Conservation (phyloP, 805 yeast species). For the Priceomyces carsonii region DNA sequence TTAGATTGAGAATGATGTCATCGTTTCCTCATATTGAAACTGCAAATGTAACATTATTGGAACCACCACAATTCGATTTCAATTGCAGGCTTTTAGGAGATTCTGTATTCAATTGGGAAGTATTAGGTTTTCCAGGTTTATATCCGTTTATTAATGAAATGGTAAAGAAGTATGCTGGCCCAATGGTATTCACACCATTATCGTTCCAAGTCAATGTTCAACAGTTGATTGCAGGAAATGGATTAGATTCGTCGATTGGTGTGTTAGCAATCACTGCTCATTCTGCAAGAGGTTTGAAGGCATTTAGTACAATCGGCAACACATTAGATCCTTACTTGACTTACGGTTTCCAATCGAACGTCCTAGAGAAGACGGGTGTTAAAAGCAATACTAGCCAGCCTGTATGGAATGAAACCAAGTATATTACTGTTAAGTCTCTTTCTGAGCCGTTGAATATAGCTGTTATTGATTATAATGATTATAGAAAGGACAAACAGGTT, state of each 20-base stretch:
- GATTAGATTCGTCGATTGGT: slow-evolving; percentile 82
- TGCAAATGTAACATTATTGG: slow-evolving; percentile 78
- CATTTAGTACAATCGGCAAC: slow-evolving; percentile 68
- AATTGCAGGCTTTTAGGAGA: slow-evolving; percentile 75
- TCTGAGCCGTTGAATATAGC: slow-evolving; percentile 80
- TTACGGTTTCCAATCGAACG: slow-evolving; percentile 59
- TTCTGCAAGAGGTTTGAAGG: slow-evolving; percentile 66
- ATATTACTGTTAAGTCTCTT: slow-evolving; percentile 68
- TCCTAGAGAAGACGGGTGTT: slow-evolving; percentile 67
- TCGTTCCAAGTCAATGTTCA: slow-evolving; percentile 92
- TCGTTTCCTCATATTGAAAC: slow-evolving; percentile 94
- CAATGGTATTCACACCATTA: slow-evolving; percentile 84
- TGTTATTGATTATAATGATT: slow-evolving; percentile 75
- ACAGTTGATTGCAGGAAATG: slow-evolving; percentile 82
- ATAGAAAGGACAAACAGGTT: slow-evolving; percentile 74
- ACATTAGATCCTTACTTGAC: slow-evolving; percentile 90
- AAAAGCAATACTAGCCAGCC: slow-evolving; percentile 71
- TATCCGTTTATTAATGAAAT: slow-evolving; percentile 79
- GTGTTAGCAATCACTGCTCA: slow-evolving; percentile 70
- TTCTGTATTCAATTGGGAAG: slow-evolving; percentile 81
- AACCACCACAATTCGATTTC: slow-evolving; percentile 88
- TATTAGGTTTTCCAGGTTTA: slow-evolving; percentile 85
- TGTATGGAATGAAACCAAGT: slow-evolving; percentile 78
- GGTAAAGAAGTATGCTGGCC: slow-evolving; percentile 85
- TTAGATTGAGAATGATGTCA: slow-evolving; percentile 85